These are phyloP conservation scores for Salix caprea DNA, from an alignment of 345 rosid species.

Conservation along the genomic window DNA sequence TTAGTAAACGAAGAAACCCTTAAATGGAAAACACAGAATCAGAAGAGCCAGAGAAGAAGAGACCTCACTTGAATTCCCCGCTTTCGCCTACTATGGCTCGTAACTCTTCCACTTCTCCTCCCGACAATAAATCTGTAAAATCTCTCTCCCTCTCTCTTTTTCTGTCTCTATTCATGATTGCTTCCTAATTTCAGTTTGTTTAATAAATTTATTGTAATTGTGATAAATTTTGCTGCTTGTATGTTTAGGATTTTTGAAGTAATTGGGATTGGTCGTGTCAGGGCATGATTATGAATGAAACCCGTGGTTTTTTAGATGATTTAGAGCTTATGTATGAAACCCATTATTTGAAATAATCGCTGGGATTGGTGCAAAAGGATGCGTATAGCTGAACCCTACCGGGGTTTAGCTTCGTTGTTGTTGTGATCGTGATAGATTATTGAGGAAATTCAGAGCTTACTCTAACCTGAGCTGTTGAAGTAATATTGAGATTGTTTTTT, in stretches of 20 bases:
- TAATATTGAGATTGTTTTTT: too few relatives aligned
- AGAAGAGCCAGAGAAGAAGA: conserved; percentile 67
- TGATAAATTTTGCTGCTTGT: too few relatives aligned
- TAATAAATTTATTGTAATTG: not conserved
- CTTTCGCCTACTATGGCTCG: conserved; percentile 51
- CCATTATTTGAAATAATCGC: not conserved
- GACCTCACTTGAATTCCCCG: conserved; percentile 44
- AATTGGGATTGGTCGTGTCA: not conserved
- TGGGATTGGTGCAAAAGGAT: not conserved
- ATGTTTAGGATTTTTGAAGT: not conserved
- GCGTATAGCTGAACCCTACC: not conserved
- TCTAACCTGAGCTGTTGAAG: too few relatives aligned
- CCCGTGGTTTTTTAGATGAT: not conserved
- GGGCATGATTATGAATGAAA: not conserved
- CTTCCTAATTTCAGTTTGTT: not conserved
- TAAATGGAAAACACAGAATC: conserved; percentile 57
- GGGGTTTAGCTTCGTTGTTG: not conserved
- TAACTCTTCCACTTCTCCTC: conserved; percentile 47
- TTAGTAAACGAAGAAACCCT: not conserved
- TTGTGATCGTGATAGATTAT: not conserved
- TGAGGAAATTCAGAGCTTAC: too few relatives aligned
- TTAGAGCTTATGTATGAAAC: not conserved
- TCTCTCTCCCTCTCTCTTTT: not conserved
- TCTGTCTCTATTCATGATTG: not conserved
- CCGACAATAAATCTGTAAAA: conserved; percentile 40